These are phyloP conservation scores for Cryoendolithus antarcticus DNA, from an alignment of 2,329 filamentous ascomycete species.

Conservation along the genomic window DNA sequence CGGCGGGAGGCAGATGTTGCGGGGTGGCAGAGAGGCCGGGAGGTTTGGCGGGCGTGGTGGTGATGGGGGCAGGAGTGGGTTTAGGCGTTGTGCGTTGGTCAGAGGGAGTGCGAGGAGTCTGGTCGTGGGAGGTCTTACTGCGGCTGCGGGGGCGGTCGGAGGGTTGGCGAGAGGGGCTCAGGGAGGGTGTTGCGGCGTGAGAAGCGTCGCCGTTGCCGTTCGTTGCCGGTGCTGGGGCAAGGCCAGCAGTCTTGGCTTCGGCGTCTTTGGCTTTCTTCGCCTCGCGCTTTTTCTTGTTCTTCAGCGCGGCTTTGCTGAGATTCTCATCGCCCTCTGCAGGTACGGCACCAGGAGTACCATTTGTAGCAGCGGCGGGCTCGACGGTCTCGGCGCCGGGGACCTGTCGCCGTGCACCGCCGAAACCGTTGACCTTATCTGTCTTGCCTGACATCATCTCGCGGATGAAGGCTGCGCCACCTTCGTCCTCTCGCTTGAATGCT, in stretches of 20 bases:
- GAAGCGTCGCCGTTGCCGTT: constrained; percentile 24
- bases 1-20: constrained; percentile 2
- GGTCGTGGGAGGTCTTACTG: constrained; percentile 17
- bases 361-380: constrained; percentile 26
- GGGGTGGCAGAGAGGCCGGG: constrained; percentile 4
- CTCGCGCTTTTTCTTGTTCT: constrained; percentile 98
- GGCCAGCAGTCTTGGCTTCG: constrained; percentile 46
- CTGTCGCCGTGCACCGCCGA: constrained; percentile 58
- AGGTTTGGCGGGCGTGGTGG: constrained; percentile 2
- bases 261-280: constrained; percentile 82
- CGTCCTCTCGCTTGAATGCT: constrained; percentile 94
- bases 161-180: constrained; percentile 8
- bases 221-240: constrained; percentile 30
- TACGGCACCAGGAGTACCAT: constrained; percentile 53
- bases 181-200: background rate
- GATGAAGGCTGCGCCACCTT: constrained; percentile 80
- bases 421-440: constrained; percentile 52
- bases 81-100: constrained; percentile 13
- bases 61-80: constrained; percentile 20
- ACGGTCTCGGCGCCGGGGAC: constrained; percentile 77
- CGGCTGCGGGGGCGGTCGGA: constrained; percentile 21
- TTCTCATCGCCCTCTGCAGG: constrained; percentile 60
- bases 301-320: constrained; percentile 70
- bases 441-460: constrained; percentile 57
- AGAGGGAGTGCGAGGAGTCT: constrained; percentile 16